Evolutionary conservation across 176 grass and related monocot species (phyloP), one percentile per base, ranked within the genome.

Genomic region (Avena eriantha): DNA sequence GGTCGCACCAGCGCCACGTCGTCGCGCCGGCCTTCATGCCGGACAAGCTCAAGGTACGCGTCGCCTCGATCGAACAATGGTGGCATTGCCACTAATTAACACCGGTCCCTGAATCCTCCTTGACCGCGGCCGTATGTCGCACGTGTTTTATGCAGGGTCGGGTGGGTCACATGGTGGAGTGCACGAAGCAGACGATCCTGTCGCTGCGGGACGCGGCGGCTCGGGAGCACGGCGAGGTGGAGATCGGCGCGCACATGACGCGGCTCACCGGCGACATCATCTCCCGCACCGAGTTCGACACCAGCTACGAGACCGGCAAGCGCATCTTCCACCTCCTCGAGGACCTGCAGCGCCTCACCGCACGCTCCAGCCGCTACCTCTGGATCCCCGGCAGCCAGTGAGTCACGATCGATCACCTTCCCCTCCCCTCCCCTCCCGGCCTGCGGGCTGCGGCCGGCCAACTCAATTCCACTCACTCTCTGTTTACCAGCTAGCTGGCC

Each of bases 1-100:
- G 96, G 96, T 89, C 88, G 43, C 93, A 98, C 92, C 96, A 98
- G 76, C 96, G 96, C 29, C 96, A 94, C 86, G 88, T 94, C 86
- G 92, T 96, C 61, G 93, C 96, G 79, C 96, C 96, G 33, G 92
- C 90, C 14, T 96, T 98, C 96, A 98, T 96, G 96, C 84, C 93
- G 7, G 96, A 98, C 69, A 96, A 91, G 81, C 92, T 98, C 76
- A 98, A 94, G 93, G 96, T 93, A 63, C 48, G 69, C 54, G 47
- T 8, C 22, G 14, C 69, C 34, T 71, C 35, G 35, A 57, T 86
- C 35, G 35, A 57, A 17, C 39, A 29, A 29, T 56, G 15, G 5
- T 16, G 31, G 33, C 76, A 66, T 79, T 76, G 26, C 10, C 69
- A 69, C 41, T 46, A 8, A 69, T n/a, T 46, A 3, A 13, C 7